Conservation (phyloP, 2,329 filamentous ascomycete species). For the Clonostachys byssicola region DNA sequence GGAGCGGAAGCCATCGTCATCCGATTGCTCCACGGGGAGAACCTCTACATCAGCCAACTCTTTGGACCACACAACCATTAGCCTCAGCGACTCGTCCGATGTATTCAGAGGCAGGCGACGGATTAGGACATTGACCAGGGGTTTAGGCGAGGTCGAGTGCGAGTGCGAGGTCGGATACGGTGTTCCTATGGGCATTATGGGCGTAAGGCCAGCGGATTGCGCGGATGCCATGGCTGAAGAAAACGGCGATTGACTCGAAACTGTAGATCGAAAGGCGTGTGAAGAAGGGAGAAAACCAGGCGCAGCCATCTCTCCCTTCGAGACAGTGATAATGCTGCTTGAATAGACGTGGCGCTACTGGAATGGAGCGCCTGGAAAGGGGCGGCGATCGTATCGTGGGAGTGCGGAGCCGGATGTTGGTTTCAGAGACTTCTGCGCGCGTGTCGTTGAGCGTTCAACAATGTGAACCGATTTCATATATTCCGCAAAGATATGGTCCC, state of each 20-base stretch:
- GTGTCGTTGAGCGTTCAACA: too few relatives aligned
- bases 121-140: constrained; percentile 39
- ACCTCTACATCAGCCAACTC: constrained; percentile 48
- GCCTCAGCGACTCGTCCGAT: constrained; percentile 45
- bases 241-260: constrained; percentile 23
- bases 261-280: constrained; percentile 28
- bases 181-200: constrained; percentile 29
- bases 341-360: too few relatives aligned
- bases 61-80: constrained; percentile 57
- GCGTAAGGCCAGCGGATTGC: constrained; percentile 32
- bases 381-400: too few relatives aligned
- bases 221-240: constrained; percentile 21
- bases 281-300: constrained; percentile 34
- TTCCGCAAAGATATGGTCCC: too few relatives aligned
- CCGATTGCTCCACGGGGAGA: constrained; percentile 40
- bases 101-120: constrained; percentile 49
- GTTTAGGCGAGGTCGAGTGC: constrained; percentile 20
- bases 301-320: constrained; percentile 32
- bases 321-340: too few relatives aligned
- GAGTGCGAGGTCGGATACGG: constrained; percentile 29
- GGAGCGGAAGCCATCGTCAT: constrained; percentile 44
- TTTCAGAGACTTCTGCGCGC: too few relatives aligned
- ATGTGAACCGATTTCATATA: too few relatives aligned
- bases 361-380: too few relatives aligned
- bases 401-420: too few relatives aligned